Conservation (phyloP, 2,329 filamentous ascomycete genomes). For the Penicillium sp. region DNA sequence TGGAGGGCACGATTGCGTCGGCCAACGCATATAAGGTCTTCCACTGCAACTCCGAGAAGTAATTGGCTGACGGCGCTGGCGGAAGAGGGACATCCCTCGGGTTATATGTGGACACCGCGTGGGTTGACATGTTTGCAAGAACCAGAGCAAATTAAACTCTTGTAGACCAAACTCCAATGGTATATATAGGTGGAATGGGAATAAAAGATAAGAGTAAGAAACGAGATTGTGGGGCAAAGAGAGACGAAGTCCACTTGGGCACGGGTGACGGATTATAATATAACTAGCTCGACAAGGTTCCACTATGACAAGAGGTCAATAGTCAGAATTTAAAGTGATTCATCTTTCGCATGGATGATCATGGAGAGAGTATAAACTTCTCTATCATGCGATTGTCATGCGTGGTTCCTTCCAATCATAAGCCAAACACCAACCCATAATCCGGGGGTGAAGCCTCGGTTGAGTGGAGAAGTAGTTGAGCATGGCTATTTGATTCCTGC, state of each 20-base stretch:
- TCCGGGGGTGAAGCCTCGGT: conserved; percentile 3
- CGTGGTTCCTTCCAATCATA: neutral
- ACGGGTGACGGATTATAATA: neutral
- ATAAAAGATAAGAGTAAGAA: neutral
- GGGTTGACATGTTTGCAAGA: neutral
- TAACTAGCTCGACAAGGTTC: neutral
- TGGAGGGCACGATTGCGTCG: conserved; percentile 58
- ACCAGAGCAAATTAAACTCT: neutral
- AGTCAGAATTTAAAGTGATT: neutral
- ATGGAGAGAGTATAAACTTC: neutral
- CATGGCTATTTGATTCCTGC: neutral
- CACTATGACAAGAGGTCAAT: neutral
- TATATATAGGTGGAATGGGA: neutral
- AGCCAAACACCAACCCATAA: neutral
- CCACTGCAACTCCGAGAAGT: conserved; percentile 59
- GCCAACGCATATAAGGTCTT: conserved; percentile 57
- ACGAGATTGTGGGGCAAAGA: neutral
- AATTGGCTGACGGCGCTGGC: conserved; percentile 47
- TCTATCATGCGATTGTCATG: neutral
- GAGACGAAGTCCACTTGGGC: neutral
- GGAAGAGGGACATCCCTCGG: conserved; percentile 49
- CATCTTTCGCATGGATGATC: neutral
- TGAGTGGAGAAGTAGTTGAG: neutral
- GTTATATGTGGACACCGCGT: conserved; percentile 9
- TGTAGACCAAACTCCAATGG: too few species aligned